phyloP scores from a whole-genome alignment of 441 rosid genomes.

The Croton setiger region DNA sequence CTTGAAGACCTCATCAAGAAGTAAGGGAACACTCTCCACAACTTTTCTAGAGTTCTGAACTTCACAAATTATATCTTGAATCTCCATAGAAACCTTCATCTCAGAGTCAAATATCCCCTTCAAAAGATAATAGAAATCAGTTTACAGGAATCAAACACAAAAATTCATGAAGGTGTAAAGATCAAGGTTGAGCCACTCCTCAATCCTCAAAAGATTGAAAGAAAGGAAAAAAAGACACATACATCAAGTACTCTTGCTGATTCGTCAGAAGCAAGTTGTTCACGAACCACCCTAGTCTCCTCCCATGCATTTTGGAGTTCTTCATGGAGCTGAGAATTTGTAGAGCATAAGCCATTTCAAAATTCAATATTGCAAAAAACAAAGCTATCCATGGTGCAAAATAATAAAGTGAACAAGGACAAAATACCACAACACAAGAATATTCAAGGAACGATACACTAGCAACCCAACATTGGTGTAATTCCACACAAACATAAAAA shows the following conservation, averaged over 20 bases:
- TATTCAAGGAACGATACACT: neutral
- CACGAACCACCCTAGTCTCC: constrained; percentile 54
- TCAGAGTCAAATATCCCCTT: constrained; percentile 36
- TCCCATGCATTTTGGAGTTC: constrained; percentile 63
- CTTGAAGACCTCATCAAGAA: constrained; percentile 61
- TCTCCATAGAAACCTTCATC: constrained; percentile 47
- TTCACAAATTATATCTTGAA: constrained; percentile 56
- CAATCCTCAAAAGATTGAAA: constrained; percentile 18
- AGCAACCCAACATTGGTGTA: neutral
- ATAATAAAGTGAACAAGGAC: constrained; percentile 14
- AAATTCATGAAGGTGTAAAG: constrained; percentile 10
- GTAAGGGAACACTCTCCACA: constrained; percentile 40
- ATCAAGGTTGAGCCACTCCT: constrained; percentile 9
- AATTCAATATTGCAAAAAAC: neutral
- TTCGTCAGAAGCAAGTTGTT: constrained; percentile 47
- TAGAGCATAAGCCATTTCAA: constrained; percentile 3
- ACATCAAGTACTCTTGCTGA: constrained; percentile 39
- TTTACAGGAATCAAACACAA: constrained; percentile 18
- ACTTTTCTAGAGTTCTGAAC: constrained; percentile 43
- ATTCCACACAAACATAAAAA: neutral
- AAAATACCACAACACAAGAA: neutral
- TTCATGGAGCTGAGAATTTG: constrained; percentile 48
- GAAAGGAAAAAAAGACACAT: constrained; percentile 29
- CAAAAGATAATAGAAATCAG: constrained; percentile 28
- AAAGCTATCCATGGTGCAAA: neutral